Percentiles rank a stretch among this genome's conserved stretches.
Conservation (phyloP, 2,329 filamentous ascomycete species). For the Pyrenochaeta sp. region DNA sequence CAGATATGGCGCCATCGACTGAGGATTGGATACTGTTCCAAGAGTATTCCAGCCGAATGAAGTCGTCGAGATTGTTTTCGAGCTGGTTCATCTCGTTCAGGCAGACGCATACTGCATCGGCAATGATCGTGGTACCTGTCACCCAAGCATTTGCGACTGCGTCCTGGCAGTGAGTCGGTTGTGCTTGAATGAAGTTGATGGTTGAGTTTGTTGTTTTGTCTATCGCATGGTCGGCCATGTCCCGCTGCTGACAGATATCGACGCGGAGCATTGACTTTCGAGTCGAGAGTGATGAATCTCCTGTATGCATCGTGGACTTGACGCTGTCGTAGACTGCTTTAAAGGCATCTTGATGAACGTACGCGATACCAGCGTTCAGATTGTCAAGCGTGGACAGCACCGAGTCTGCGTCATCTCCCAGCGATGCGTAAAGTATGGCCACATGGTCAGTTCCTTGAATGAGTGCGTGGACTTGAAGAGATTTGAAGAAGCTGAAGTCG, state of each 20-base stretch:
- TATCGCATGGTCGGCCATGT: constrained; percentile 55
- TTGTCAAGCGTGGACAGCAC: constrained; percentile 56
- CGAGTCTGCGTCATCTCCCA: constrained; percentile 53
- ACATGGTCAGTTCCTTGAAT: constrained; percentile 56
- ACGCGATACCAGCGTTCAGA: constrained; percentile 55
- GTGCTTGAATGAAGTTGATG: constrained; percentile 53
- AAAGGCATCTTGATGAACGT: constrained; percentile 57
- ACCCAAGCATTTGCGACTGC: constrained; percentile 55
- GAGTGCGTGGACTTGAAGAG: constrained; percentile 53
- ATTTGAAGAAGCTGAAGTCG: constrained; percentile 58
- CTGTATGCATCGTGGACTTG: constrained; percentile 46
- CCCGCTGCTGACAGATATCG: constrained; percentile 54
- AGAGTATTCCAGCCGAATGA: constrained; percentile 55
- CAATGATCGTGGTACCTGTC: constrained; percentile 54
- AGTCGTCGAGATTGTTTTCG: constrained; percentile 53
- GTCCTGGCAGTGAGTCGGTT: constrained; percentile 50
- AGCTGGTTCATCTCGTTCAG: constrained; percentile 50
- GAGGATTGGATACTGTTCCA: constrained; percentile 53
- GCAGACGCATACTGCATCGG: constrained; percentile 54
- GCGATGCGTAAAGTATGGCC: constrained; percentile 48
- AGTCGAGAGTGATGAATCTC: constrained; percentile 35
- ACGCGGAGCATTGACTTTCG: constrained; percentile 51
- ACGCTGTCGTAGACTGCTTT: constrained; percentile 54
- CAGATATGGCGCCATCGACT: constrained; percentile 50
- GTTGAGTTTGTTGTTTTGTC: constrained; percentile 56